These are phyloP conservation scores for Eragrostis nindensis DNA, from an alignment of 176 grass and related monocot genomes.

Conservation along the genomic window DNA sequence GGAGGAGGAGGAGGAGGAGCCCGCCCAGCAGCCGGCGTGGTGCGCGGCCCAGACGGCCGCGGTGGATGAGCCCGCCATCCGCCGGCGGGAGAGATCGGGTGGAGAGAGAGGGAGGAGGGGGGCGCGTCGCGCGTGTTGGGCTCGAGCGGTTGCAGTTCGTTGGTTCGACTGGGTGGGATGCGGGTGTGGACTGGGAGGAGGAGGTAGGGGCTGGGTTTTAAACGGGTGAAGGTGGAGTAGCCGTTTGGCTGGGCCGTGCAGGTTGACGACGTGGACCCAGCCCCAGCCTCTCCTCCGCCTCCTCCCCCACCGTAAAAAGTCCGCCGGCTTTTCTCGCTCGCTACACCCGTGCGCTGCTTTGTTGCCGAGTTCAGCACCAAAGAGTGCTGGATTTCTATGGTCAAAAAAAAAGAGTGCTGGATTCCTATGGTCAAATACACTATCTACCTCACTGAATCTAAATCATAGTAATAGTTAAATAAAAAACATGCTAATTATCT, in stretches of 20 bases:
- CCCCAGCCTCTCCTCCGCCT: not conserved
- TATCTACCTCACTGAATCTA: no score
- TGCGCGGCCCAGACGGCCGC: conserved; percentile 39
- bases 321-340: not conserved
- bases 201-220: not conserved
- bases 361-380: no score
- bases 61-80: conserved; percentile 42
- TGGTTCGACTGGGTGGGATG: not conserved
- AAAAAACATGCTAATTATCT: no score
- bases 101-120: not conserved
- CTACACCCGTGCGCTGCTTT: no score
- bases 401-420: no score
- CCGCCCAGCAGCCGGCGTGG: not conserved
- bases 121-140: not conserved
- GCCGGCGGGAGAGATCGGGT: not conserved
- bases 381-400: no score
- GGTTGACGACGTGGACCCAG: not conserved
- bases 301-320: not conserved
- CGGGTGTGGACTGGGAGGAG: not conserved
- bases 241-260: not conserved
- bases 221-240: not conserved
- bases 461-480: no score
- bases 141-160: no score
- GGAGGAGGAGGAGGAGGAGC: no score
- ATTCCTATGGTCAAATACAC: no score